These are phyloP conservation scores for Pistacia integerrima DNA, from an alignment of 345 rosid species.

Conservation along the genomic window DNA sequence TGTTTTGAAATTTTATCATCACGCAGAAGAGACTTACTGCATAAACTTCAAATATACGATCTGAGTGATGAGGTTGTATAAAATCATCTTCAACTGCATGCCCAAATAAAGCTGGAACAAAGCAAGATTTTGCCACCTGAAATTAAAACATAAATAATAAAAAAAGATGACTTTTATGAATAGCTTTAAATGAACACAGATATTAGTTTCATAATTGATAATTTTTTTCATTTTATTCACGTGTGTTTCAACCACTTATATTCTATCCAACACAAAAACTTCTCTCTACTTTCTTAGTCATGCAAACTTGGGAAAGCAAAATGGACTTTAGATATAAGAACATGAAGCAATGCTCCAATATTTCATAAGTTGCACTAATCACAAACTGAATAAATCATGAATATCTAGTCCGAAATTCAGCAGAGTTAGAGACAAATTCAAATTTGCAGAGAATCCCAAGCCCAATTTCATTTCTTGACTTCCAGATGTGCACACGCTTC, in stretches of 20 bases:
- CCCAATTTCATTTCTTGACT: background rate
- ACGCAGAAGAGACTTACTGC: conserved; percentile 42
- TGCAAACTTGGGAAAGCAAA: background rate
- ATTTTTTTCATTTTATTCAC: background rate
- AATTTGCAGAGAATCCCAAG: background rate
- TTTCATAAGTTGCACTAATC: conserved; percentile 6
- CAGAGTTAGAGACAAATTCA: background rate
- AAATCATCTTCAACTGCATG: conserved; percentile 92
- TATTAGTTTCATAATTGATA: conserved; percentile 7
- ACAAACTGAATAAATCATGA: background rate
- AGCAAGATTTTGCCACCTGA: conserved; percentile 79
- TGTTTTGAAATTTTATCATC: conserved; percentile 6
- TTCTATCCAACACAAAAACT: background rate
- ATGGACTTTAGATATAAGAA: background rate
- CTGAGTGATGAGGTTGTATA: conserved; percentile 89
- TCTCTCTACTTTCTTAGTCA: background rate
- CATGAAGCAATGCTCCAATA: background rate
- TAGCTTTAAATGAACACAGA: conserved; percentile 5
- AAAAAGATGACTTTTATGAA: background rate
- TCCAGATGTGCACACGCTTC: background rate
- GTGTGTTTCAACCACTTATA: background rate
- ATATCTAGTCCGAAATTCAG: background rate
- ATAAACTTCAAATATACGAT: conserved; percentile 78
- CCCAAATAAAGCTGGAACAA: conserved; percentile 93
- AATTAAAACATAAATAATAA: conserved; percentile 16